Evolutionary conservation across 768 basidiomycete species (phyloP).

Genomic region (Strobilomyces echinocephalus): DNA sequence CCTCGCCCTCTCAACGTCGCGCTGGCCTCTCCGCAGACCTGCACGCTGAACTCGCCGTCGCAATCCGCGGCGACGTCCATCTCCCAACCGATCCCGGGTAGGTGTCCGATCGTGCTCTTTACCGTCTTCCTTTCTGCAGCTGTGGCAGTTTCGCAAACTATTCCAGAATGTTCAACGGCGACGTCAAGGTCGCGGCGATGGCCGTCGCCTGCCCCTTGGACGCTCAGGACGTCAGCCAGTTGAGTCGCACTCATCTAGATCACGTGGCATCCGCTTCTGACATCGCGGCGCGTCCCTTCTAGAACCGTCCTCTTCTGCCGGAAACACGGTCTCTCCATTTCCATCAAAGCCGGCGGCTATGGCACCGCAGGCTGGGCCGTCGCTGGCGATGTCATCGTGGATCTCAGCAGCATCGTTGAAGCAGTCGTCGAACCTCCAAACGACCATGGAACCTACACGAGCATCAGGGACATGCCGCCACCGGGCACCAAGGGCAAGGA

Average conservation of each 20-base stretch:
- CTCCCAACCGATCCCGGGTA: slow-evolving; percentile 42
- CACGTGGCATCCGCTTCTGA: slow-evolving; percentile 9
- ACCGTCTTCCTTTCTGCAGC: background rate
- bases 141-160: slow-evolving; percentile 25
- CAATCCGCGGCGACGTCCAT: slow-evolving; percentile 46
- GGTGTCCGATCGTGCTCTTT: background rate
- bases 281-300: background rate
- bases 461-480: slow-evolving; percentile 51
- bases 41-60: slow-evolving; percentile 41
- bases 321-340: slow-evolving; percentile 65
- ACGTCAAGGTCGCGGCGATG: slow-evolving; percentile 53
- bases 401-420: slow-evolving; percentile 64
- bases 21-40: slow-evolving; percentile 26
- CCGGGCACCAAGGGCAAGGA: slow-evolving; percentile 55
- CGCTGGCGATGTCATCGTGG: slow-evolving; percentile 80
- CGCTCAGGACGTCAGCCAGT: slow-evolving; percentile 80
- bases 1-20: background rate
- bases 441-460: slow-evolving; percentile 51
- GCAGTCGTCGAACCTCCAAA: slow-evolving; percentile 63
- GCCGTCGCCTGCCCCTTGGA: slow-evolving; percentile 72
- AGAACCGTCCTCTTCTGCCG: slow-evolving; percentile 72
- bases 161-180: slow-evolving; percentile 70
- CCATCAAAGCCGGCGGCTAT: slow-evolving; percentile 86
- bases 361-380: slow-evolving; percentile 90
- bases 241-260: slow-evolving; percentile 26